phyloP scores from a whole-genome alignment of 75 land plant species.

The Selaginella moellendorffii region DNA sequence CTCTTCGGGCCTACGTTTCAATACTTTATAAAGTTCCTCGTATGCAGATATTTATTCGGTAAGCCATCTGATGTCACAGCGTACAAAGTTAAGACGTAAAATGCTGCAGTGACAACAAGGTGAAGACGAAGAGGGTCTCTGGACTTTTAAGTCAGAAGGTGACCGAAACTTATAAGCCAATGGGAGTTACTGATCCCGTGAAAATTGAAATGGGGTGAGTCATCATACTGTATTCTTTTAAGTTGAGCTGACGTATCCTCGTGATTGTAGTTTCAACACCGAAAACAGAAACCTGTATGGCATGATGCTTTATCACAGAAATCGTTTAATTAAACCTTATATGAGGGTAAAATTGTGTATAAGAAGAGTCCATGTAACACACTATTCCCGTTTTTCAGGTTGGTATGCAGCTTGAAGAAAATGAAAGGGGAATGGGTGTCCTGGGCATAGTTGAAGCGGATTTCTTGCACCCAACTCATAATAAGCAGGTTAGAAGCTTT shows the following conservation, averaged over 20 bases:
- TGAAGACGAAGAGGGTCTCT: not conserved
- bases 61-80: not conserved
- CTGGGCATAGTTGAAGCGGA: slow-evolving; percentile 8
- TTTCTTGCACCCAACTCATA: slow-evolving; percentile 6
- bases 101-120: not conserved
- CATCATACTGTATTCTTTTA: too few species aligned
- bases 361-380: too few species aligned
- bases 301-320: slow-evolving; percentile 6
- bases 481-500: not conserved
- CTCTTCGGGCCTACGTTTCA: slow-evolving; percentile 7
- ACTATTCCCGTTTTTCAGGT: not conserved
- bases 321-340: slow-evolving; percentile 6
- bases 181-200: slow-evolving; percentile 1
- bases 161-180: slow-evolving; percentile 3
- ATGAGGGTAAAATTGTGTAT: slow-evolving; percentile 5
- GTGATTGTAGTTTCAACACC: not conserved
- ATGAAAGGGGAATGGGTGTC: slow-evolving; percentile 10
- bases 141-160: slow-evolving; percentile 8
- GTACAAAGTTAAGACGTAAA: not conserved
- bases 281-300: slow-evolving; percentile 5
- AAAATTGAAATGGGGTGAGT: slow-evolving; percentile 5
- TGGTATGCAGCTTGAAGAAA: slow-evolving; percentile 9
- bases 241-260: too few species aligned
- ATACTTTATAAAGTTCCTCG: slow-evolving; percentile 5
- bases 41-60: slow-evolving; percentile 5